Conservation (phyloP, 495 filamentous ascomycete species). For the Sabuloglossum arenarium region DNA sequence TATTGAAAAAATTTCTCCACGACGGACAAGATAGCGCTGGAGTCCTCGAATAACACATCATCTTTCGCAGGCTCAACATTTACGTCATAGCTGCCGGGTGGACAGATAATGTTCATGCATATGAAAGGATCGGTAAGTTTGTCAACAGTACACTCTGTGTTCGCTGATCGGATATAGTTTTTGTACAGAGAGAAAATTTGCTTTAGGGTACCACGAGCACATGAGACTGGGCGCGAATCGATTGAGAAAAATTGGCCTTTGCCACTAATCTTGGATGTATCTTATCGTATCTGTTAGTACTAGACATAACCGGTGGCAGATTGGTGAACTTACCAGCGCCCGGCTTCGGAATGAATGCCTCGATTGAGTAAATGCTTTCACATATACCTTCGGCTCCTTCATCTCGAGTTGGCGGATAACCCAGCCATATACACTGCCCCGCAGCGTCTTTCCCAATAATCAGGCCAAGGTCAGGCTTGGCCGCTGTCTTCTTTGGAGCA, state of each 20-base stretch:
- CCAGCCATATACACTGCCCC: slow-evolving; percentile 22
- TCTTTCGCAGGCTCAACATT: slow-evolving; percentile 88
- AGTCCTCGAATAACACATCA: slow-evolving; percentile 58
- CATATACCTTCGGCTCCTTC: not conserved
- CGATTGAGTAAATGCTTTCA: slow-evolving; percentile 14
- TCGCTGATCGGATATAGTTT: slow-evolving; percentile 25
- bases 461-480: slow-evolving; percentile 37
- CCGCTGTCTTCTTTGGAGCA: slow-evolving; percentile 33
- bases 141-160: slow-evolving; percentile 14
- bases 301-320: not conserved
- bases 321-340: slow-evolving; percentile 18
- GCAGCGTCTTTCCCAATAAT: slow-evolving; percentile 46
- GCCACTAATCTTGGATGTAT: slow-evolving; percentile 31
- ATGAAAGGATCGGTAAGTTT: slow-evolving; percentile 43
- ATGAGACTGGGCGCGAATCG: slow-evolving; percentile 55
- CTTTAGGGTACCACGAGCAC: slow-evolving; percentile 39
- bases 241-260: slow-evolving; percentile 50
- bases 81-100: slow-evolving; percentile 52
- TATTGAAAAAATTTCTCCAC: slow-evolving; percentile 31
- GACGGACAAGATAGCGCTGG: slow-evolving; percentile 26
- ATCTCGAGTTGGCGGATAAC: slow-evolving; percentile 12
- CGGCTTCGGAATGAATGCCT: slow-evolving; percentile 37
- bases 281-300: slow-evolving; percentile 8
- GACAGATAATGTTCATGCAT: slow-evolving; percentile 50
- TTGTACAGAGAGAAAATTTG: slow-evolving; percentile 43